phyloP scores from a whole-genome alignment of 495 filamentous ascomycete species.

The Penicillium cinerascens region DNA sequence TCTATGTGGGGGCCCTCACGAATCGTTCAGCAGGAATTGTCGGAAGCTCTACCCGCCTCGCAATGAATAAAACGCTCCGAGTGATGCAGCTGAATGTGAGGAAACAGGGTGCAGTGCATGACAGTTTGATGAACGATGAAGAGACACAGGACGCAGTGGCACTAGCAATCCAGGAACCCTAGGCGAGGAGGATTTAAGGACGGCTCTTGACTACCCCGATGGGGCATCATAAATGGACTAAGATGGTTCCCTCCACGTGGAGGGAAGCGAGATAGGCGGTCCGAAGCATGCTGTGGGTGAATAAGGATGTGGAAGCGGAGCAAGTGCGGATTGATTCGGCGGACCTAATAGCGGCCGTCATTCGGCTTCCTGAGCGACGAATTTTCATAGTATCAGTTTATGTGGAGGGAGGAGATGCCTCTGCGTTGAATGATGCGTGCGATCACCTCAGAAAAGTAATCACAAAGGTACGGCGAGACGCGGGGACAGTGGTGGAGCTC shows the following conservation, averaged over 20 bases:
- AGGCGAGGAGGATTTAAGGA: no score
- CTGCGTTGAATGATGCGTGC: conserved; percentile 6
- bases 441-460: conserved; percentile 13
- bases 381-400: conserved; percentile 29
- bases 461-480: conserved; percentile 11
- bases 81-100: no score
- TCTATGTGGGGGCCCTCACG: no score
- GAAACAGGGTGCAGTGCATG: conserved; percentile 23
- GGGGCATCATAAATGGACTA: no score
- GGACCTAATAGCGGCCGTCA: conserved; percentile 27
- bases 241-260: no score
- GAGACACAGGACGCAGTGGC: conserved; percentile 13
- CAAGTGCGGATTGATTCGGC: no score
- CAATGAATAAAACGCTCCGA: no score
- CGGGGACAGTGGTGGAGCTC: conserved; percentile 15
- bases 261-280: conserved; percentile 28
- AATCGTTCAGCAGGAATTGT: no score
- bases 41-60: no score
- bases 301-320: conserved; percentile 25
- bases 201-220: no score
- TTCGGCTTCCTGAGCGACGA: no score
- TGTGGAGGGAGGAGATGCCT: conserved; percentile 15
- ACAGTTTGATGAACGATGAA: conserved; percentile 30
- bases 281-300: conserved; percentile 31
- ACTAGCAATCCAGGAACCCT: conserved; percentile 25